Evolutionary conservation across 2,329 filamentous ascomycete species (phyloP).

Genomic region (Metarhizium robertsii): DNA sequence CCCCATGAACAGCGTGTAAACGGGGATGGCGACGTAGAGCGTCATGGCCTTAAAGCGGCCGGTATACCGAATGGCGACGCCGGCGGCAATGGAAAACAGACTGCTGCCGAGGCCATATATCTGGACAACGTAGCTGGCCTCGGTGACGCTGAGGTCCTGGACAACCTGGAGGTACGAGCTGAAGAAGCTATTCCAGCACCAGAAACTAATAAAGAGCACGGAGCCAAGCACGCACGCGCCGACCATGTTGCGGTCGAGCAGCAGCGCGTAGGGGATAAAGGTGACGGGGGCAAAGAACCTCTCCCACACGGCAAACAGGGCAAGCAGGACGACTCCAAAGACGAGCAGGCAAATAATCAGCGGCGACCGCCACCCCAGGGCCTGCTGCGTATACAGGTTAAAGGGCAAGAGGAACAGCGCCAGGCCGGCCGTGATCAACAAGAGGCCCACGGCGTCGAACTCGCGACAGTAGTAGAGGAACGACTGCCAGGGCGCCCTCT

Average conservation of each 20-base stretch:
- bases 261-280: constrained; percentile 32
- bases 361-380: neutral
- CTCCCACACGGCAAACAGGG: constrained; percentile 49
- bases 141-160: constrained; percentile 38
- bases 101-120: constrained; percentile 37
- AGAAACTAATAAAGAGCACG: constrained; percentile 33
- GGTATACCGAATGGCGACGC: constrained; percentile 36
- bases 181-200: constrained; percentile 39
- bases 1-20: constrained; percentile 43
- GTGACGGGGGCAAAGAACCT: constrained; percentile 35
- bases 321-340: constrained; percentile 46
- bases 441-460: constrained; percentile 50
- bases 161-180: constrained; percentile 45
- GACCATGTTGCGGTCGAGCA: constrained; percentile 38
- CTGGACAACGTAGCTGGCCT: constrained; percentile 46
- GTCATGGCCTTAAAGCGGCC: constrained; percentile 44
- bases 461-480: constrained; percentile 44
- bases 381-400: constrained; percentile 20
- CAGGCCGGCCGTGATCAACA: constrained; percentile 45
- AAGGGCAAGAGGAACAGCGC: constrained; percentile 57
- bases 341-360: constrained; percentile 43
- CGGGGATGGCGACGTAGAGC: constrained; percentile 40
- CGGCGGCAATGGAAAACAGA: constrained; percentile 38
- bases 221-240: constrained; percentile 33
- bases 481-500: constrained; percentile 33